Conservation (phyloP, 768 basidiomycete genomes). For the Gautieria morchelliformis region DNA sequence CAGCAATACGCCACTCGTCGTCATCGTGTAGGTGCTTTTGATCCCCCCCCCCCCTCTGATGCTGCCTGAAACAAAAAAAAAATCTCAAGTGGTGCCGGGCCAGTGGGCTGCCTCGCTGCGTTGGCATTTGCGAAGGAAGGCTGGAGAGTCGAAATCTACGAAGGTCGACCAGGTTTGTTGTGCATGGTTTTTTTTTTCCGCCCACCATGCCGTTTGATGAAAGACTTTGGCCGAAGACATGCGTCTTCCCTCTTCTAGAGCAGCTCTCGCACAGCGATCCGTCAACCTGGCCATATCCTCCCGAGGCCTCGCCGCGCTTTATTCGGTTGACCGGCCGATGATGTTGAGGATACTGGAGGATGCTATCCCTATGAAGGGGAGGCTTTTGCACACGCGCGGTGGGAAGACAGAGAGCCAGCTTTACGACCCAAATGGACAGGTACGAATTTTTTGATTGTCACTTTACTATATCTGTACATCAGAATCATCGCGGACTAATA, state of each 20-base stretch:
- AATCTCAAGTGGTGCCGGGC: constrained; percentile 59
- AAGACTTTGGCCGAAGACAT: constrained; percentile 40
- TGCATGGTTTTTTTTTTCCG: constrained; percentile 4
- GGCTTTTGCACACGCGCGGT: constrained; percentile 82
- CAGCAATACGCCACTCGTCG: background rate
- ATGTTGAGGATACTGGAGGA: constrained; percentile 63
- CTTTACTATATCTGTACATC: background rate
- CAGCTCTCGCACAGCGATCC: constrained; percentile 65
- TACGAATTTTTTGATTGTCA: constrained; percentile 25
- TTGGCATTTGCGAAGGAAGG: constrained; percentile 78
- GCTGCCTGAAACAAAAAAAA: background rate
- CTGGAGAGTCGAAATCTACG: constrained; percentile 75
- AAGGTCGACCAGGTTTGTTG: constrained; percentile 61
- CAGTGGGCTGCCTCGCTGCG: constrained; percentile 89
- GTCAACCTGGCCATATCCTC: constrained; percentile 96
- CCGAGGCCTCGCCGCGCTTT: constrained; percentile 82
- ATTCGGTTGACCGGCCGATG: constrained; percentile 63
- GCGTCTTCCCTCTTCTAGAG: constrained; percentile 61
- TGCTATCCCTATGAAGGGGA: constrained; percentile 88
- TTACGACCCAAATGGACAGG: constrained; percentile 87
- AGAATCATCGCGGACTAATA: background rate
- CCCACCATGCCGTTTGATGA: constrained; percentile 12
- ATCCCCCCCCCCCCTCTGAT: background rate
- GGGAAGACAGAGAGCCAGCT: constrained; percentile 72
- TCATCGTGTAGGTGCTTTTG: background rate